Evolutionary conservation across 176 grass and related monocot species (phyloP).

Genomic region (Secale cereale): DNA sequence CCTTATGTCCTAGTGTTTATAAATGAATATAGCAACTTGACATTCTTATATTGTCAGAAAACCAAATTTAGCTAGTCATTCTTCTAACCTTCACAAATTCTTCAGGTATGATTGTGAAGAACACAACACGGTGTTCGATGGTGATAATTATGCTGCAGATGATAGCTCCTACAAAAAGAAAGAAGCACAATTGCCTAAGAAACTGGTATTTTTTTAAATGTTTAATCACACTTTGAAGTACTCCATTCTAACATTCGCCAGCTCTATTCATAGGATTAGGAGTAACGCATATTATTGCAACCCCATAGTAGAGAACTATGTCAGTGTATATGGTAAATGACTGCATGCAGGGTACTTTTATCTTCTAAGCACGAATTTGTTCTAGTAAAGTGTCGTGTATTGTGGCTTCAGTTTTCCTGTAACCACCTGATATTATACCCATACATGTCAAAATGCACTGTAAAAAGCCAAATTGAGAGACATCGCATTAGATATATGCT

Average conservation of each 20-base stretch:
- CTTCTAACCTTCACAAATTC: slow-evolving; percentile 25
- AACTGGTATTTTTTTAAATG: slow-evolving; percentile 53
- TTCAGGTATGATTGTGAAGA: slow-evolving; percentile 98
- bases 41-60: neutral
- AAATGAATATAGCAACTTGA: neutral
- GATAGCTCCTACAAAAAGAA: slow-evolving; percentile 82
- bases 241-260: slow-evolving; percentile 8
- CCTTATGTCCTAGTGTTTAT: neutral
- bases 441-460: neutral
- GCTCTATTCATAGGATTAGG: slow-evolving; percentile 13
- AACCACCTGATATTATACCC: neutral
- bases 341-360: neutral
- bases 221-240: neutral
- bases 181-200: slow-evolving; percentile 81
- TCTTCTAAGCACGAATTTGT: neutral
- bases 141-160: slow-evolving; percentile 73
- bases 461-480: neutral
- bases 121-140: slow-evolving; percentile 82
- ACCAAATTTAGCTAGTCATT: slow-evolving; percentile 1
- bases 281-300: neutral
- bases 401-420: slow-evolving; percentile 14
- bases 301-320: slow-evolving; percentile 17
- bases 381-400: neutral
- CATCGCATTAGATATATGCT: neutral
- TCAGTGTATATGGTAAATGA: slow-evolving; percentile 16